phyloP scores from a whole-genome alignment of 176 grass and related monocot species.

The Triticum timopheevii region DNA sequence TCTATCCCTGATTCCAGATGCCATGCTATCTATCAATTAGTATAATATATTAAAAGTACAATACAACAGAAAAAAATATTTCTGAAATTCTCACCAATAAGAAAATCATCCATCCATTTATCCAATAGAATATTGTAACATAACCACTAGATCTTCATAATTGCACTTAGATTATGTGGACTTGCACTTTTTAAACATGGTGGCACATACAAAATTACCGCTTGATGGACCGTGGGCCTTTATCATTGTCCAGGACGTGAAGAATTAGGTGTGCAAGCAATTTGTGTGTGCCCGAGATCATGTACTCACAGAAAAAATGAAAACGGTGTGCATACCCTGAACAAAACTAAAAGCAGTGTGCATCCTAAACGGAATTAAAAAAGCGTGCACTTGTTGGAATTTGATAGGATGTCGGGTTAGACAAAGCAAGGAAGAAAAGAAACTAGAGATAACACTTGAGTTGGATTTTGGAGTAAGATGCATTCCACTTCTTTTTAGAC shows the following conservation, averaged over 20 bases:
- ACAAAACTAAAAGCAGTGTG: background rate
- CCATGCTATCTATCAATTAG: background rate
- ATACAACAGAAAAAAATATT: background rate
- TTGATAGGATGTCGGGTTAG: background rate
- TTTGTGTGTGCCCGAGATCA: background rate
- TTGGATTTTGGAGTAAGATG: background rate
- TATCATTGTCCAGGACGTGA: background rate
- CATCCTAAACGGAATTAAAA: background rate
- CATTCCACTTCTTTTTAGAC: background rate
- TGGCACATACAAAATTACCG: background rate
- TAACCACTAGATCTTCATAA: background rate
- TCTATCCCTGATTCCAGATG: background rate
- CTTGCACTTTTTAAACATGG: background rate
- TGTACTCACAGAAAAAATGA: background rate
- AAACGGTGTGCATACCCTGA: background rate
- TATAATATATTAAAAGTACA: background rate
- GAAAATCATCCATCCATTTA: background rate
- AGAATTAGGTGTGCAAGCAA: background rate
- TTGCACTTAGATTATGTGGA: background rate
- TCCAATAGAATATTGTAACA: background rate
- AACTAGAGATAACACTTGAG: background rate
- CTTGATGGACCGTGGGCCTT: background rate
- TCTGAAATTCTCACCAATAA: background rate
- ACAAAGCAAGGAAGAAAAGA: background rate
- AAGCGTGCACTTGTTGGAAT: background rate